Base-by-base conservation (phyloP, 345 rosid genomes). In the Orychophragmus violaceus region DNA sequence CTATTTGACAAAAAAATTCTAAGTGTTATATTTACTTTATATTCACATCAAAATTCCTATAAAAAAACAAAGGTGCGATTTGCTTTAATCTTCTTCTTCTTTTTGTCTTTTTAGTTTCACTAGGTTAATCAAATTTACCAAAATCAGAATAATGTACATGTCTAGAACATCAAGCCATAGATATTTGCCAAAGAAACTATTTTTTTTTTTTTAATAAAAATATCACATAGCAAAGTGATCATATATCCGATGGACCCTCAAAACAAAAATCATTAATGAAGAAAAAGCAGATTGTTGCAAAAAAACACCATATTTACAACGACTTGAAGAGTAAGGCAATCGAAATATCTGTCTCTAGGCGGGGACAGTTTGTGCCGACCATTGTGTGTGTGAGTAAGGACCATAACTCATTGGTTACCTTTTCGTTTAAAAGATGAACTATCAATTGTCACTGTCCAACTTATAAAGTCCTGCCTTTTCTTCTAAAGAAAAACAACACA, bases 281-380 rank as follows among this genome's bases (percentile, higher is more conserved):
- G 53, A 66, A 32, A 49, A 59, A 13, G 62, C 18, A 73, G 39
- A 41, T 24, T 41, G 68, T 59, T 59, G 68, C 18, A 41, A 59
- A 66, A n/a, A 57, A 4, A 9, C 48, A 17, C 39, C 14, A 36
- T 27, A 58, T 0, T 11, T 37, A 39, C 14, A 65, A 66, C 65
- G 70, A 57, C 71, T 71, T 63, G 41, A 1, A 55, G 64, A 28
- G 64, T 35, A 71, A 46, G 64, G 70, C 65, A 64, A 16, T 37
- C 2, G 27, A 58, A 64, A 24, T 66, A 41, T 48, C 6, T 66
- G 68, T 74, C 68, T 17, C 39, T 13, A 51, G 42, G 63, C 68
- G 72, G 68, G 57, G 68, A 73, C 72, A 59, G 62, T 24, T 66
- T 52, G 28, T 59, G 72, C 77, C 77, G 77, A 74, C 77, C 77